phyloP scores from a whole-genome alignment of 1,139 yeast species.

The Saccharomyces pastorianus region DNA sequence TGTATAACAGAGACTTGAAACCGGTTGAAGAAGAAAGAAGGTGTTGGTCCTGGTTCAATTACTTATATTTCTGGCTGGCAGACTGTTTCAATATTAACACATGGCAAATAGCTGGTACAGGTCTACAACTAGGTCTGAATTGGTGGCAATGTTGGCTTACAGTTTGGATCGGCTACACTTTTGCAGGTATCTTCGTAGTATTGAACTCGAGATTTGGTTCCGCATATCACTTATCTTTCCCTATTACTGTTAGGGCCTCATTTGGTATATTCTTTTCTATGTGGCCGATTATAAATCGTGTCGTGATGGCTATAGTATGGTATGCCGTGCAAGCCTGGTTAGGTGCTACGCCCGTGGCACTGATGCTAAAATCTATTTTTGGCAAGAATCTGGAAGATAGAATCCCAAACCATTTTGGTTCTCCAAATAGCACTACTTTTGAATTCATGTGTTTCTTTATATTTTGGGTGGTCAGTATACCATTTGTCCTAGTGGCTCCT shows the following conservation, averaged over 20 bases:
- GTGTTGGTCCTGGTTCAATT: constrained; percentile 73
- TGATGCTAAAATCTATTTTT: constrained; percentile 58
- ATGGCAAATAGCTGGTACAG: constrained; percentile 83
- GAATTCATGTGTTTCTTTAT: constrained; percentile 63
- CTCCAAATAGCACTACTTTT: constrained; percentile 51
- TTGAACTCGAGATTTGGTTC: constrained; percentile 62
- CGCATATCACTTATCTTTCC: constrained; percentile 65
- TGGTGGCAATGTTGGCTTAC: constrained; percentile 88
- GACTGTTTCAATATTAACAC: constrained; percentile 83
- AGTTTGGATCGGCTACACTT: constrained; percentile 64
- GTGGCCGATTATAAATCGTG: constrained; percentile 72
- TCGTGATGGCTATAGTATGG: constrained; percentile 76
- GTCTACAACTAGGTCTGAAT: constrained; percentile 58
- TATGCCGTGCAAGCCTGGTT: constrained; percentile 72
- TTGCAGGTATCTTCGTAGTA: constrained; percentile 53
- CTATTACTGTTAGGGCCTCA: constrained; percentile 59
- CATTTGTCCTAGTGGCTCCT: constrained; percentile 71
- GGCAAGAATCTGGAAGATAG: constrained; percentile 45
- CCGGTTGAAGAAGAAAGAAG: constrained; percentile 58
- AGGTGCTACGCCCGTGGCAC: constrained; percentile 70
- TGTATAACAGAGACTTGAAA: constrained; percentile 56
- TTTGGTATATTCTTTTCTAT: constrained; percentile 70
- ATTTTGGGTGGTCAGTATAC: constrained; percentile 66
- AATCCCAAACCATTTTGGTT: constrained; percentile 43
- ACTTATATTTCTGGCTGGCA: constrained; percentile 70